Conservation (phyloP, 2,329 filamentous ascomycete genomes). For the Trichoderma pleuroti region DNA sequence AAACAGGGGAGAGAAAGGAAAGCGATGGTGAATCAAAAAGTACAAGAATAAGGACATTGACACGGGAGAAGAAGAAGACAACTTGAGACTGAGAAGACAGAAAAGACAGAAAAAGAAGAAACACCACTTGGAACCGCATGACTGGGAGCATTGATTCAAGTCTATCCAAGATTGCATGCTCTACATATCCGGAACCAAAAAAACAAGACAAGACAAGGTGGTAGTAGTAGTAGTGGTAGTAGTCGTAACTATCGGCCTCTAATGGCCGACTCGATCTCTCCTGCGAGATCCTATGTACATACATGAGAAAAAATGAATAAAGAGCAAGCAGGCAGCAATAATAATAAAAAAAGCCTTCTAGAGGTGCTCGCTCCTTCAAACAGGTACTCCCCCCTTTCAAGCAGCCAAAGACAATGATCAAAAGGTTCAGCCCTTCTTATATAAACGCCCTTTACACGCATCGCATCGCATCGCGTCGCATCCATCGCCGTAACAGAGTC, state of each 20-base stretch:
- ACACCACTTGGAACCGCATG: neutral
- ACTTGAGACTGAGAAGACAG: neutral
- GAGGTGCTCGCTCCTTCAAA: constrained; percentile 6
- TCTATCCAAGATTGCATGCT: constrained; percentile 2
- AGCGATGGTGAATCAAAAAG: neutral
- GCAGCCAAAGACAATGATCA: constrained; percentile 11
- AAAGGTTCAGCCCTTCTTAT: constrained; percentile 12
- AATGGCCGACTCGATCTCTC: constrained; percentile 11
- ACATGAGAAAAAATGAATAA: constrained; percentile 5
- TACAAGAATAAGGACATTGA: neutral
- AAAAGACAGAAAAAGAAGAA: neutral
- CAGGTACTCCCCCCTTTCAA: neutral
- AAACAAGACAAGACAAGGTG: neutral
- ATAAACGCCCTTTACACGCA: constrained; percentile 14
- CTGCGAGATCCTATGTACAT: constrained; percentile 15
- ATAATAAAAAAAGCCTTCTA: neutral
- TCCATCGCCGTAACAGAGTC: constrained; percentile 6
- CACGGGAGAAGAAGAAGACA: neutral
- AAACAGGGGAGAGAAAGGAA: neutral
- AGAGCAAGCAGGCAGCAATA: neutral
- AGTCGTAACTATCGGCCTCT: constrained; percentile 15
- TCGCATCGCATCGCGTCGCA: neutral
- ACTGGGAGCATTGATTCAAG: constrained; percentile 2
- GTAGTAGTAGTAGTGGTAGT: neutral
- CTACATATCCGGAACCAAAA: constrained; percentile 1